These are phyloP conservation scores for Nitzschia inconspicua DNA, from an alignment of 108 stramenopile genomes.

Conservation along the genomic window DNA sequence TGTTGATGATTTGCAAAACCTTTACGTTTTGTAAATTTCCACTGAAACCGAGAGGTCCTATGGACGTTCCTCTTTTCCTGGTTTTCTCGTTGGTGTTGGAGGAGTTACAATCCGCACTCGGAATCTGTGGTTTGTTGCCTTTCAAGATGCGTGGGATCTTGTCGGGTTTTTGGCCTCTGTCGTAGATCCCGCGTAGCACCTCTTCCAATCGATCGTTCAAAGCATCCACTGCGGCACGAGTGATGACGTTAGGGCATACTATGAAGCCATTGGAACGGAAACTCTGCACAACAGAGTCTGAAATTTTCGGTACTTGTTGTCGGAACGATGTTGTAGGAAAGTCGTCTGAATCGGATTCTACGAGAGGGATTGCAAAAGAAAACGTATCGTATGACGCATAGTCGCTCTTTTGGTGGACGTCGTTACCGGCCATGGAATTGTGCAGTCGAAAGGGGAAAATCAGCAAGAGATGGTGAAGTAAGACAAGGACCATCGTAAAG, in stretches of 20 bases:
- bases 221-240: constrained; percentile 21
- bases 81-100: not conserved
- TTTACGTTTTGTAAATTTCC: constrained; percentile 45
- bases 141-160: constrained; percentile 55
- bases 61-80: constrained; percentile 7
- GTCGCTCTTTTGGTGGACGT: too few species aligned
- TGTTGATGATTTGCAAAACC: constrained; percentile 81
- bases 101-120: constrained; percentile 7
- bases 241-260: constrained; percentile 45
- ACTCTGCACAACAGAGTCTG: constrained; percentile 6
- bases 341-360: constrained; percentile 39
- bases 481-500: too few species aligned
- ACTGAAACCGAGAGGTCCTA: constrained; percentile 38
- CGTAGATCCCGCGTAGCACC: constrained; percentile 64
- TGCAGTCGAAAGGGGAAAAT: too few species aligned
- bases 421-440: too few species aligned
- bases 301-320: constrained; percentile 1
- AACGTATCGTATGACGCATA: too few species aligned
- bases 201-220: constrained; percentile 60
- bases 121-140: constrained; percentile 12
- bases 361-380: constrained; percentile 15
- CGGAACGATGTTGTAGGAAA: too few species aligned
- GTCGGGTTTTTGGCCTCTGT: constrained; percentile 61
- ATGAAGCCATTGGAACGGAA: constrained; percentile 63
- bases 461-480: too few species aligned